Percentiles rank a stretch among this genome's conserved stretches.
Conservation (phyloP, 768 basidiomycete species). For the Ephemerocybe angulata region DNA sequence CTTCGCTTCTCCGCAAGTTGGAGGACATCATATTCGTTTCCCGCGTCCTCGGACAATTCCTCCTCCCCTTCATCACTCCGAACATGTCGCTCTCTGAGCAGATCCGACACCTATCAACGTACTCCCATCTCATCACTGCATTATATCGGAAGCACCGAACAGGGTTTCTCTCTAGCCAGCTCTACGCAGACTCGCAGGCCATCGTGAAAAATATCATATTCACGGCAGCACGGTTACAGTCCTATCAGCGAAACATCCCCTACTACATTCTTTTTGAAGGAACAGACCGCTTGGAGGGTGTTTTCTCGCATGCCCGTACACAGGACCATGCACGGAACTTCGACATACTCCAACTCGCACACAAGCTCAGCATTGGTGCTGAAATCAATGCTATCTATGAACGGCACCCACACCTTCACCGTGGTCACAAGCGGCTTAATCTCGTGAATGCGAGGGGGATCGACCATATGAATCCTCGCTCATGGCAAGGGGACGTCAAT, state of each 20-base stretch:
- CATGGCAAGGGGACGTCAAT: constrained; percentile 18
- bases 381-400: constrained; percentile 18
- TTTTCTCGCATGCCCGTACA: constrained; percentile 21
- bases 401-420: constrained; percentile 19
- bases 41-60: neutral
- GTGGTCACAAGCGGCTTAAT: constrained; percentile 18
- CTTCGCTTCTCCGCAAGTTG: neutral
- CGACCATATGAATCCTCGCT: constrained; percentile 23
- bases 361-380: constrained; percentile 17
- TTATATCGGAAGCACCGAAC: constrained; percentile 8
- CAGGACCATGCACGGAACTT: constrained; percentile 22
- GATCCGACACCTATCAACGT: neutral
- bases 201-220: constrained; percentile 24
- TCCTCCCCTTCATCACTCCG: neutral
- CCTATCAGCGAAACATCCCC: constrained; percentile 7
- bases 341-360: constrained; percentile 19
- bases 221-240: constrained; percentile 20
- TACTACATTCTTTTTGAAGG: constrained; percentile 22
- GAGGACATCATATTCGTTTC: neutral
- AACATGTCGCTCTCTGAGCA: neutral
- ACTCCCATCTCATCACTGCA: neutral
- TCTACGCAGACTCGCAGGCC: constrained; percentile 24
- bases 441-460: constrained; percentile 13
- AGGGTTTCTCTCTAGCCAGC: constrained; percentile 9
- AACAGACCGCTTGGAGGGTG: constrained; percentile 23